Evolutionary conservation across 2,329 filamentous ascomycete genomes (phyloP), one percentile per base, ranked within the genome.

Genomic region (Apiospora sp.): DNA sequence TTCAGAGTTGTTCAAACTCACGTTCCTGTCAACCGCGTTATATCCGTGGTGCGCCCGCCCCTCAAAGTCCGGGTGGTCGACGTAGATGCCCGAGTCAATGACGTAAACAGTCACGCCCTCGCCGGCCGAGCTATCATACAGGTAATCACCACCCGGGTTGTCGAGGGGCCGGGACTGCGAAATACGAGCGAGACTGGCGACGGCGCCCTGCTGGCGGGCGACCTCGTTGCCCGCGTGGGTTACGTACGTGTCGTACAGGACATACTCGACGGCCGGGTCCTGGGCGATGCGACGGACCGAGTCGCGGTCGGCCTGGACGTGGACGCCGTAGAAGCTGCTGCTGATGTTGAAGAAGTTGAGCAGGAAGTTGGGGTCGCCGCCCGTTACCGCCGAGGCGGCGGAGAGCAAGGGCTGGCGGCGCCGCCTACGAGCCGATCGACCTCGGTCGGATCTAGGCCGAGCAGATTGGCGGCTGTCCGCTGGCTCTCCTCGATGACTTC

Each of bases 61-160:
- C 46, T 80, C 79, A 61, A 85, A 85, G 44, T 84, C 79, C 13
- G 72, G 48, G 77, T 89, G 87, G 12, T 75, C 71, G 54, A 78
- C 80, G 27, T 81, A 79, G 64, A 89, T 83, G 51, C 87, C 87
- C 0, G 84, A 87, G 78, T 89, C 87, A 71, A 89, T 79, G 54
- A 89, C 77, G 76, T 88, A 89, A 64, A 83, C 81, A 73, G 81
- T 87, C 71, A 77, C 81, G 44, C 77, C 79, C n/a, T 76, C 72
- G 10, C 84, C 84, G 48, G 82, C 81, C n/a, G 61, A 41, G 19
- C 44, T 48, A n/a, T 67, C 54, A 49, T 71, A 73, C 27, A 34
- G 2, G 44, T 72, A 72, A 12, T 71, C 44, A 22, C 24, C 14
- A n/a, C 43, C 46, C 34, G 10, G 6, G 19, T 12, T 12, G 19